Evolutionary conservation across 2,329 filamentous ascomycete genomes (phyloP), one percentile per base, ranked within the genome.

Genomic region (Calonectria hongkongensis): DNA sequence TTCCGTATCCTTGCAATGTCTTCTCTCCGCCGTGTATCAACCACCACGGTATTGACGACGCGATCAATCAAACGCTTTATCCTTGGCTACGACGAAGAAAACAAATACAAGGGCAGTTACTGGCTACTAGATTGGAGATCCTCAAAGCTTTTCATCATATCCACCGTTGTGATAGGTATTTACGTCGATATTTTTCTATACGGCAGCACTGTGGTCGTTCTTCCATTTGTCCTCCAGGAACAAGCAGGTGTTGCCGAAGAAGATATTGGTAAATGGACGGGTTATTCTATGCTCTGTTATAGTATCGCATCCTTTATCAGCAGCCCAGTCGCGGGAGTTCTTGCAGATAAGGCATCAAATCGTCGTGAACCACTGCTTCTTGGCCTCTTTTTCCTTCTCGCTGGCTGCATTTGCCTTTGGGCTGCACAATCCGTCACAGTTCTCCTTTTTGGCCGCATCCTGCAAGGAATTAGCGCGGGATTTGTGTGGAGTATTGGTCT

Each of bases 111-210:
- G 13, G 36, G 6, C 8, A 50, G 27, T 16, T 70, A 70, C 18
- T 54, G 16, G 8, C 18, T 74, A 3, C 18, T 75, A 27, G 21
- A 21, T 16, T 39, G 62, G 28, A 70, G 73, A 39, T 74, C 70
- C 2, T 69, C 68, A 4, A 65, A 33, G 18, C 33, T 13, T 30
- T 66, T 70, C 68, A 74, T 74, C 50, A 63, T 76, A 10, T 4
- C 63, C 12, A 74, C 73, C 4, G 73, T 76, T 2, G 41, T 72
- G 25, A 56, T 73, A 4, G 73, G 74, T 9, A 74, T 74, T 2
- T 74, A 70, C 15, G 66, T 74, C 33, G 73, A 74, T 51, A 73
- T 76, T 25, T 76, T 74, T 27, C 66, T 76, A 28, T 74, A 74
- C 27, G 74, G 68, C 2, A 68, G 65, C 33, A 74, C 70, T 28